Evolutionary conservation across 768 basidiomycete genomes (phyloP).

Genomic region (Tylopilus balloui): DNA sequence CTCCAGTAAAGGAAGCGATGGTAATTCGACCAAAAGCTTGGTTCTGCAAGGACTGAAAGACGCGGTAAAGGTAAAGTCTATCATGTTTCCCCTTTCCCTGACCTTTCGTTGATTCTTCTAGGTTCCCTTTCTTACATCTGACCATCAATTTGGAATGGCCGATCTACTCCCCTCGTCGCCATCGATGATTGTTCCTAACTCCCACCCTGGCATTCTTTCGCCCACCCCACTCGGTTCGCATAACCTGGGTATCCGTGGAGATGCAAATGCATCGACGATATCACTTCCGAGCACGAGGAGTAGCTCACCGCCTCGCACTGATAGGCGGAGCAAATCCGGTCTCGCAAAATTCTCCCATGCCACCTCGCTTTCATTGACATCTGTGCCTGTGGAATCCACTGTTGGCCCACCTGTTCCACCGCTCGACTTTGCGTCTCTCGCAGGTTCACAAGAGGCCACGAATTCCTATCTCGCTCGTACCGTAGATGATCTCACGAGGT

Average conservation of each 20-base stretch:
- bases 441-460: conserved; percentile 53
- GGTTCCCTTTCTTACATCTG: conserved; percentile 65
- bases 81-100: neutral
- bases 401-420: conserved; percentile 52
- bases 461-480: conserved; percentile 68
- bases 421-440: conserved; percentile 60
- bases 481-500: conserved; percentile 70
- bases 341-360: conserved; percentile 27
- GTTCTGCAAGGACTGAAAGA: conserved; percentile 64
- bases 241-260: conserved; percentile 21
- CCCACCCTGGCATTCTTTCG: conserved; percentile 35
- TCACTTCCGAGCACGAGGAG: conserved; percentile 38
- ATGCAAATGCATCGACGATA: conserved; percentile 37
- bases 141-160: conserved; percentile 62
- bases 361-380: conserved; percentile 32
- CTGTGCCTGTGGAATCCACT: conserved; percentile 27
- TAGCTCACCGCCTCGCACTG: conserved; percentile 25
- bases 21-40: conserved; percentile 26
- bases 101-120: conserved; percentile 22
- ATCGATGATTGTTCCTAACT: conserved; percentile 38
- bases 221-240: conserved; percentile 37
- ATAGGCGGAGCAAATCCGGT: conserved; percentile 20
- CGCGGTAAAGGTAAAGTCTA: conserved; percentile 55
- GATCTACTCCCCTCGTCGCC: conserved; percentile 78
- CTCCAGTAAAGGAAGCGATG: conserved; percentile 37